Conservation (phyloP, 2,329 filamentous ascomycete species). For the Colletotrichum truncatum region DNA sequence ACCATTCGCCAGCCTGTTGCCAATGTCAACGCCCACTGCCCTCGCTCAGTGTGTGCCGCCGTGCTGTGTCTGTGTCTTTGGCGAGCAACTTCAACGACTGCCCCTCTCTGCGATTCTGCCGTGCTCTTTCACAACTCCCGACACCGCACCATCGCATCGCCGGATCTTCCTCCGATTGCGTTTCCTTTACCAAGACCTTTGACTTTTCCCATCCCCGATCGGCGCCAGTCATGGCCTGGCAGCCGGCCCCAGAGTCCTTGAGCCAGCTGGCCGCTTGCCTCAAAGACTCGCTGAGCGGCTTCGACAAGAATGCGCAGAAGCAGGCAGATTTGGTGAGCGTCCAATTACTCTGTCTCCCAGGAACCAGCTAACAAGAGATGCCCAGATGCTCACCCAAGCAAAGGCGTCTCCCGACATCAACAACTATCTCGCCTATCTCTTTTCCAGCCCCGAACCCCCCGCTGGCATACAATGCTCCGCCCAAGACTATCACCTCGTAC, state of each 20-base stretch:
- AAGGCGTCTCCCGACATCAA: conserved; percentile 91
- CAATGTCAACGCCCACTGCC: conserved; percentile 22
- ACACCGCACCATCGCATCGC: not conserved
- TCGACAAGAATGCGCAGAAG: conserved; percentile 82
- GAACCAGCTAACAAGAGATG: conserved; percentile 32
- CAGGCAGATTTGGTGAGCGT: conserved; percentile 83
- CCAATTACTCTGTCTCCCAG: not conserved
- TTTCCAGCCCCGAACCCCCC: conserved; percentile 75
- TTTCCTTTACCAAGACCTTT: conserved; percentile 24
- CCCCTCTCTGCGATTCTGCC: conserved; percentile 21
- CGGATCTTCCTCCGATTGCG: conserved; percentile 15
- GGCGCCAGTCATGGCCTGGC: conserved; percentile 81
- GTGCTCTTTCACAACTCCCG: not conserved
- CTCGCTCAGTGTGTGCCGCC: not conserved
- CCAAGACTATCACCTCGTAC: conserved; percentile 77
- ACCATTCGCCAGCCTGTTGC: conserved; percentile 26
- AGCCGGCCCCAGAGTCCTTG: conserved; percentile 87
- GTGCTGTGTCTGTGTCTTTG: not conserved
- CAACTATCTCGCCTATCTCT: conserved; percentile 94
- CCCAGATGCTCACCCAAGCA: conserved; percentile 90
- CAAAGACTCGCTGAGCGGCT: conserved; percentile 89
- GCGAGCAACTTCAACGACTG: conserved; percentile 26
- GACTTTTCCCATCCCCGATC: conserved; percentile 22
- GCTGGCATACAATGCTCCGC: conserved; percentile 66
- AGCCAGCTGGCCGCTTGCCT: conserved; percentile 89